Evolutionary conservation across 2,329 filamentous ascomycete genomes (phyloP), one percentile per base, ranked within the genome.

Genomic region (Cryphonectria radicalis): DNA sequence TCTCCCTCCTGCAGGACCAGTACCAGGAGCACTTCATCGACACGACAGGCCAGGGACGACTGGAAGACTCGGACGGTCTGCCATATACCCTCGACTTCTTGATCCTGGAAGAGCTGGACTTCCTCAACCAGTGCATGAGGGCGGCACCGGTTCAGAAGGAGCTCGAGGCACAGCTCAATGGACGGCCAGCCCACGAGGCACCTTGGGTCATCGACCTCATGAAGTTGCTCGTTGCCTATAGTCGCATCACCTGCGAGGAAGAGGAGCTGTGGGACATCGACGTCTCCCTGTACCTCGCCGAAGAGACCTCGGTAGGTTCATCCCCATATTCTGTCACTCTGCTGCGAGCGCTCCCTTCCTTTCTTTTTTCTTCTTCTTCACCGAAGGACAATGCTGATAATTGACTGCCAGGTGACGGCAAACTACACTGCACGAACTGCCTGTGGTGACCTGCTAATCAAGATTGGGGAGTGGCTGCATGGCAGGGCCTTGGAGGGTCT

Each of bases 211-310:
- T 92, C 46, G 93, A 97, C 77, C 90, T 98, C 28, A 92, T 98
- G 89, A 93, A 92, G 79, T 87, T 98, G 74, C 89, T 94, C 13
- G 90, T 94, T 28, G 90, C 91, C 1, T 98, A 97, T 81, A 92
- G 94, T 17, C 93, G 95, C 75, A 97, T 99, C 76, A 95, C 93
- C 1, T 91, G 90, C 40, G 96, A 99, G 80, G 96, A 98, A 78
- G 94, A 98, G 82, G 94, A 93, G 10, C 83, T 99, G 13, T 99
- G 96, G 96, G 94, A 98, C 76, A 94, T 98, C 74, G 96, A 99
- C 80, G 92, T 97, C 75, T 98, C 97, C 71, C 88, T 99, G 2
- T 99, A 97, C 81, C 86, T 99, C 63, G 95, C 94, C 0, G 96
- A 99, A 81, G 95, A 98, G 82, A 95, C 94, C 1, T 95, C 94